phyloP scores from a whole-genome alignment of 495 filamentous ascomycete genomes.

The Aspergillus mulundensis region DNA sequence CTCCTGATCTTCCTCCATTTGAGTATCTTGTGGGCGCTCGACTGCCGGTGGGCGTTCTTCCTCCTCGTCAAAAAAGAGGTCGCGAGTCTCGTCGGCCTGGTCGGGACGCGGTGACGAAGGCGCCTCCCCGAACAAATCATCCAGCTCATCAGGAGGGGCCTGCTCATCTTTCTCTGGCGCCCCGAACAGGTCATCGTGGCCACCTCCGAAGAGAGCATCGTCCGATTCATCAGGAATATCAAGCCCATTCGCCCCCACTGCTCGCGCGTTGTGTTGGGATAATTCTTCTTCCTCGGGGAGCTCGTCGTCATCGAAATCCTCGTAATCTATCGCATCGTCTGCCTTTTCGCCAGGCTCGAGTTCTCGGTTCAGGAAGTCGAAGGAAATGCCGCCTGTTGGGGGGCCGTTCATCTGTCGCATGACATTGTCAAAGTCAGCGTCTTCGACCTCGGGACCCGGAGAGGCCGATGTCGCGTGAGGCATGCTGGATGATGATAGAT shows the following conservation, averaged over 20 bases:
- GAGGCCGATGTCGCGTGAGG: slow-evolving; percentile 44
- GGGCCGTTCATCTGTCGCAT: slow-evolving; percentile 48
- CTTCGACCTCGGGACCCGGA: slow-evolving; percentile 30
- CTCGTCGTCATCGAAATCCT: slow-evolving; percentile 75
- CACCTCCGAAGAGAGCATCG: slow-evolving; percentile 20
- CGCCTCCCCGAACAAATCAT: slow-evolving; percentile 54
- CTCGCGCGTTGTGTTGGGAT: slow-evolving; percentile 9
- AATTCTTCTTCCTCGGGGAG: slow-evolving; percentile 62
- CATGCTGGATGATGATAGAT: slow-evolving; percentile 28
- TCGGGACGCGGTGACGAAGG: slow-evolving; percentile 36
- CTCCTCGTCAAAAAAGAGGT: slow-evolving; percentile 31
- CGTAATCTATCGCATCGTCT: slow-evolving; percentile 80
- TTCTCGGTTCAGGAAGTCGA: slow-evolving; percentile 45
- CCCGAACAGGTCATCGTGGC: slow-evolving; percentile 37
- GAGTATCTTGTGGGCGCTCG: slow-evolving; percentile 27
- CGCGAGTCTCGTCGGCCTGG: slow-evolving; percentile 37
- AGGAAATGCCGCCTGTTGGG: slow-evolving; percentile 26
- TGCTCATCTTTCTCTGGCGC: slow-evolving; percentile 32
- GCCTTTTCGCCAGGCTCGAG: slow-evolving; percentile 68
- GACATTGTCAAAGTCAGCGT: slow-evolving; percentile 47
- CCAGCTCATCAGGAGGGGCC: slow-evolving; percentile 38
- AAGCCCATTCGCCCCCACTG: slow-evolving; percentile 2
- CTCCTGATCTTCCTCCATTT: slow-evolving; percentile 37
- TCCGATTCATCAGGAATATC: slow-evolving; percentile 12
- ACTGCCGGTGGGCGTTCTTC: slow-evolving; percentile 33